Base-by-base conservation (phyloP, 352 stramenopile species). In the Phytophthora capsici region DNA sequence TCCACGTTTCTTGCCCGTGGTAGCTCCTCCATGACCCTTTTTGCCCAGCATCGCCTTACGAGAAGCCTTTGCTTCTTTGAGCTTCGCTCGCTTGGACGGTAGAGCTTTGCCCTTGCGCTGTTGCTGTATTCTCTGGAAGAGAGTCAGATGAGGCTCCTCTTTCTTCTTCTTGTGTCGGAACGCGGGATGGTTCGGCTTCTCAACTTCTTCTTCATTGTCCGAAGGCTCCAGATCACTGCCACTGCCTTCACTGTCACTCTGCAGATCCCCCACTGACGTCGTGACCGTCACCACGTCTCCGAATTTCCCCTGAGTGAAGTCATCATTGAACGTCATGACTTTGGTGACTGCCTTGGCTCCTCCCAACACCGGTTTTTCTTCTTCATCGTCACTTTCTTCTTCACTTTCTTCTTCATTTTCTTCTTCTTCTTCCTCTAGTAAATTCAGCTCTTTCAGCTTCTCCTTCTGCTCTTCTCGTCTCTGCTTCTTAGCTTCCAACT, bases 81-180 rank as follows among this genome's bases (percentile, higher is more conserved):
- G 74, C 69, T 96, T 96, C 34, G 86, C 77, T 19, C 86, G 83
- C 71, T 96, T 96, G 34, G 82, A 83, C 14, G 88, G 88, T 32
- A 96, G 63, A 52, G 88, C 86, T 40, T 93, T 80, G 45, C 88
- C 88, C 54, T 84, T 82, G 36, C 88, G 88, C 67, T 96, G 86
- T 48, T 86, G 80, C 73, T 95, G 86, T 82, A 96, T 93, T 69
- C 87, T 85, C 78, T 96, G 88, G 70, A 96, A 96, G 17, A 96
- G 66, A 43, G 84, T 90, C 40, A 95, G 57, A 26, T 92, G 80
- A 64, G 88, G 75, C 55, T 91, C 81, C 46, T 84, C 79, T 17
- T 80, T 74, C 26, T 68, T 76, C 43, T 71, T 82, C 43, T 74
- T 74, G n/a, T 65, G 63, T 23, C 60, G 69, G 23, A 80, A 63